Percentiles rank a stretch among this genome's conserved stretches.
phyloP scores from a whole-genome alignment of 129 eudicot genomes.

The Daucus carota region DNA sequence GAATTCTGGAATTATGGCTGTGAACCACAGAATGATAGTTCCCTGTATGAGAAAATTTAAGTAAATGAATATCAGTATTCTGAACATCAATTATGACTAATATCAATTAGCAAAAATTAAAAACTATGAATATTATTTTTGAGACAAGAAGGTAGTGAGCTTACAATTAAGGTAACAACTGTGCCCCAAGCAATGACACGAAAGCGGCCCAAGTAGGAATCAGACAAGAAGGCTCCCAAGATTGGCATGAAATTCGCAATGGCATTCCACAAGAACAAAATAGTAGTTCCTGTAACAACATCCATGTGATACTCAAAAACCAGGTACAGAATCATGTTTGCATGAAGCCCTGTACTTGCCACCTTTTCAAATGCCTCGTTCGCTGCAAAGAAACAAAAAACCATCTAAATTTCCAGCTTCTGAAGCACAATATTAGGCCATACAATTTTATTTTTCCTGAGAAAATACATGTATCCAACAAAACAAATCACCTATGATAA shows the following conservation, averaged over 20 bases:
- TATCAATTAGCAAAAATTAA: background rate
- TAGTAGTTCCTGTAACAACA: conserved; percentile 31
- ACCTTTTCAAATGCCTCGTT: conserved; percentile 62
- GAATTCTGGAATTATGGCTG: conserved; percentile 35
- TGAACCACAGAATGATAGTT: conserved; percentile 36
- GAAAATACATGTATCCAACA: background rate
- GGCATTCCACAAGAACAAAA: conserved; percentile 58
- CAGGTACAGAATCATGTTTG: conserved; percentile 63
- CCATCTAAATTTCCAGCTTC: background rate
- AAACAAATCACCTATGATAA: conserved; percentile 35
- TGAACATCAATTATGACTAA: background rate
- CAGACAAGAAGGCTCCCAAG: conserved; percentile 62
- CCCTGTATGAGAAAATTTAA: conserved; percentile 31
- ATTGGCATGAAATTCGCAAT: conserved; percentile 53
- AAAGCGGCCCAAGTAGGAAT: conserved; percentile 66
- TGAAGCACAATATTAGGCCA: background rate
- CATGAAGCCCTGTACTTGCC: conserved; percentile 46
- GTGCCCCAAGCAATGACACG: conserved; percentile 42
- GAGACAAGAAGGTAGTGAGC: background rate
- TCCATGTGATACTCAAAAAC: conserved; percentile 35
- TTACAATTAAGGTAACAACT: conserved; percentile 32
- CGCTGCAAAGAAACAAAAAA: conserved; percentile 19
- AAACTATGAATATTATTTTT: background rate
- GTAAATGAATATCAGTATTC: background rate
- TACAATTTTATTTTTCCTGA: background rate